Base-by-base conservation (phyloP, 2,329 filamentous ascomycete genomes). In the Aspergillus aculeatus region DNA sequence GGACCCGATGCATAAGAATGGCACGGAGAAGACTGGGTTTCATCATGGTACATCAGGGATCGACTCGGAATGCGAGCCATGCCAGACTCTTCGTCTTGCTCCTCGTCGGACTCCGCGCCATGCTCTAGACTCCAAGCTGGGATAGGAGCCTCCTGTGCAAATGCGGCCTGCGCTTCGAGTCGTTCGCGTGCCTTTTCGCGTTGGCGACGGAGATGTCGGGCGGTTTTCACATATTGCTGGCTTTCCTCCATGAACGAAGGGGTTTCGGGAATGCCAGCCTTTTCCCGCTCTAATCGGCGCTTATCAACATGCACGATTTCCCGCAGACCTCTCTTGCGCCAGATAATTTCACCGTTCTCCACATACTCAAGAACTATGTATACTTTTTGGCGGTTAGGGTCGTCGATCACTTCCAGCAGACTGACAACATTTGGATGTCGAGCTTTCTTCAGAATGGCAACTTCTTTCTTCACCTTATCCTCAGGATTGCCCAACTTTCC, bases 331-430 rank as follows among this genome's bases (percentile, higher is more conserved):
- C 93, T 92, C 73, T 90, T 94, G 57, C 95, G 87, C 95, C 95
- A 99, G 51, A 92, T 85, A 59, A 99, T 91, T 77, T 99, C 95
- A 54, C 95, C 94, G 47, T 94, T 84, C 73, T 97, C 92, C 58
- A 97, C 93, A 75, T 94, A 94, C 75, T 99, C 95, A 48, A 99
- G 84, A 21, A 98, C 91, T 79, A 99, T 94, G 78, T 99, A 99
- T 63, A 99, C 96, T 79, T 99, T 99, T 79, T 96, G 95, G 60
- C 92, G 86, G 69, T 92, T 91, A 1, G 94, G 94, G 73, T 99
- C 95, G 73, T 99, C 95, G 69, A 99, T 98, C 70, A 99, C 93
- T 78, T 99, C 95, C 64, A 98, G 84, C 44, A 99, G 82, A 68
- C 91, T 93, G 63, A 99, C 95, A 47, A 99, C 91, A 71, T 99